phyloP scores from a whole-genome alignment of 306 rosid species.

The Citrullus colocynthis region DNA sequence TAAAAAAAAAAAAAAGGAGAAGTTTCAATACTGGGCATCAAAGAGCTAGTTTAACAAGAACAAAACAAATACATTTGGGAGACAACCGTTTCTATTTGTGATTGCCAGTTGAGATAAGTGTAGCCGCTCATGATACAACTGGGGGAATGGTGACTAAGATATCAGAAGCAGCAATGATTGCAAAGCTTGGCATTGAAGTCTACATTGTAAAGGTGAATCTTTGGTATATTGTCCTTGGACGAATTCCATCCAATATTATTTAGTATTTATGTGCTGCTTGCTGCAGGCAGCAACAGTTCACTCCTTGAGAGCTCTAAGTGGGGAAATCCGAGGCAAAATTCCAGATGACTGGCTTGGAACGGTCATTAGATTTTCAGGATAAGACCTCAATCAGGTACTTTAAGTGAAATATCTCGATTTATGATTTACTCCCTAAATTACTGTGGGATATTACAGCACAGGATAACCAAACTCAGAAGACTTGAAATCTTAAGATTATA shows the following conservation, averaged over 20 bases:
- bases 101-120: slow-evolving; percentile 42
- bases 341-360: slow-evolving; percentile 92
- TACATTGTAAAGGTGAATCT: slow-evolving; percentile 60
- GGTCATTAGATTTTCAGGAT: slow-evolving; percentile 36
- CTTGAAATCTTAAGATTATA: background rate
- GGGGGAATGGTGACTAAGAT: slow-evolving; percentile 84
- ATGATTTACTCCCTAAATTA: background rate
- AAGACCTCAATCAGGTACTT: slow-evolving; percentile 3
- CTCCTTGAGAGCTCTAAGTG: slow-evolving; percentile 58
- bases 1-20: too few species aligned
- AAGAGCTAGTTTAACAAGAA: background rate
- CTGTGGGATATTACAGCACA: background rate
- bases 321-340: slow-evolving; percentile 46
- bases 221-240: background rate
- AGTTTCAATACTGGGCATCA: too few species aligned
- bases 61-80: background rate
- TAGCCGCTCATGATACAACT: slow-evolving; percentile 79
- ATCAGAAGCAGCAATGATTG: slow-evolving; percentile 81
- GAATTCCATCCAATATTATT: background rate
- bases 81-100: background rate
- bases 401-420: background rate
- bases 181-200: slow-evolving; percentile 77
- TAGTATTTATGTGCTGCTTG: background rate
- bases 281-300: slow-evolving; percentile 83
- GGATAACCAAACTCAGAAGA: background rate